These are phyloP conservation scores for Tricladium varicosporioides DNA, from an alignment of 2,329 filamentous ascomycete species.

Conservation along the genomic window DNA sequence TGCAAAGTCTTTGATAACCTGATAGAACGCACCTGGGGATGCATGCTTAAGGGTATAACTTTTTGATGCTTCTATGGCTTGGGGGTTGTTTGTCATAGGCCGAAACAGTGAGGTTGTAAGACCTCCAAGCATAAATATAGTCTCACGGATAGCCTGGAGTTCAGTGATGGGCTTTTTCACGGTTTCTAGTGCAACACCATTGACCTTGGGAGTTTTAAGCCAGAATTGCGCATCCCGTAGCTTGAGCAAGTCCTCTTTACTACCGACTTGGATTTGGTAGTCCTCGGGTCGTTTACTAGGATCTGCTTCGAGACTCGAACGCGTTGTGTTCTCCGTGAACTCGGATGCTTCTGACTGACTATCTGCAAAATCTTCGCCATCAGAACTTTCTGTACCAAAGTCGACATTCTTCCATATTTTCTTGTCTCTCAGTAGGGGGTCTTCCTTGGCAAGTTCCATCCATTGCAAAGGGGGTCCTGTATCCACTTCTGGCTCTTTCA, in stretches of 20 bases:
- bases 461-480: slow-evolving; percentile 60
- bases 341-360: slow-evolving; percentile 38
- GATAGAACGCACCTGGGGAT: slow-evolving; percentile 33
- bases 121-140: slow-evolving; percentile 81
- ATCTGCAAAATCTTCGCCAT: slow-evolving; percentile 39
- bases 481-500: slow-evolving; percentile 46
- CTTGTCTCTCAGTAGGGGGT: slow-evolving; percentile 66
- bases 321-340: slow-evolving; percentile 29
- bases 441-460: slow-evolving; percentile 75
- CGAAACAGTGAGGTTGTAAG: slow-evolving; percentile 71
- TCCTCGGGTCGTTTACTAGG: slow-evolving; percentile 32
- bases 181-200: slow-evolving; percentile 27
- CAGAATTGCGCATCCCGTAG: slow-evolving; percentile 47
- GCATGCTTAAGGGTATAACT: slow-evolving; percentile 37
- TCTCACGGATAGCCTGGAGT: slow-evolving; percentile 71
- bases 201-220: slow-evolving; percentile 35
- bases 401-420: slow-evolving; percentile 70
- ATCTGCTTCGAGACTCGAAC: slow-evolving; percentile 32
- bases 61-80: slow-evolving; percentile 29
- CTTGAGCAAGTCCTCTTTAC: slow-evolving; percentile 36
- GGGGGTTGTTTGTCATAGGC: slow-evolving; percentile 37
- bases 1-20: slow-evolving; percentile 44
- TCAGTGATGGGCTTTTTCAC: slow-evolving; percentile 46
- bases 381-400: slow-evolving; percentile 63
- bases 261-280: slow-evolving; percentile 30